Percentiles rank a stretch among this genome's conserved stretches.
Evolutionary conservation across 306 rosid genomes (phyloP).

Genomic region (Prunus dulcis): DNA sequence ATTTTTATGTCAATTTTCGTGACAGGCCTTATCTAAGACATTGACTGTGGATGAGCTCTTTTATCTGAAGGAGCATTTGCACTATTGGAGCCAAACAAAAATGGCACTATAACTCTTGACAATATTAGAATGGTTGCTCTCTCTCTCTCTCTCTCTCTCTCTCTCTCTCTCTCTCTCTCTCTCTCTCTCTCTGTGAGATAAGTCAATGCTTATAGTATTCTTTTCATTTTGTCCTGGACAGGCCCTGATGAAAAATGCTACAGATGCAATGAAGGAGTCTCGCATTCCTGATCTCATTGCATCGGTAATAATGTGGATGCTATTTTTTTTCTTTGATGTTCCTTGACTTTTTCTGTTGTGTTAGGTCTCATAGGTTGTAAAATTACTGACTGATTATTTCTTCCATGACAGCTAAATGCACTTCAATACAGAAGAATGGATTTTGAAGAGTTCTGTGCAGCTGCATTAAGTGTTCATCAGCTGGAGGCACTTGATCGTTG

Average conservation of each 20-base stretch:
- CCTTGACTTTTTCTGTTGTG: conserved; percentile 14
- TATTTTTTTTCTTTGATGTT: conserved; percentile 2
- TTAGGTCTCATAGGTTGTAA: conserved; percentile 10
- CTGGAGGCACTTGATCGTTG: conserved; percentile 95
- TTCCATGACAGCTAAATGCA: conserved; percentile 68
- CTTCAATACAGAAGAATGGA: conserved; percentile 99
- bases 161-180: neutral
- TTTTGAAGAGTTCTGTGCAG: conserved; percentile 94
- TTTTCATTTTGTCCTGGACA: conserved; percentile 33
- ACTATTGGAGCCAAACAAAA: conserved; percentile 78
- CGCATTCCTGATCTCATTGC: conserved; percentile 73
- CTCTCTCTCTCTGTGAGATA: conserved; percentile 6
- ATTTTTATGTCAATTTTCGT: conserved; percentile 23
- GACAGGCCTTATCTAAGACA: conserved; percentile 92
- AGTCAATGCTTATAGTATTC: conserved; percentile 10
- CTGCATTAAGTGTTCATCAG: conserved; percentile 91
- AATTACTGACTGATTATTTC: conserved; percentile 17
- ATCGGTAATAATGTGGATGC: conserved; percentile 46
- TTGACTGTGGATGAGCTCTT: conserved; percentile 81
- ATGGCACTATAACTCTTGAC: conserved; percentile 73
- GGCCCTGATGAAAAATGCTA: conserved; percentile 78
- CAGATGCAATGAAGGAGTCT: conserved; percentile 96
- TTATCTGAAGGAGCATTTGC: conserved; percentile 89
- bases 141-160: conserved; percentile 12
- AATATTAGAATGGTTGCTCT: conserved; percentile 58